Evolutionary conservation across 177 flowering plant genomes (phyloP).

Genomic region (Telopea speciosissima): DNA sequence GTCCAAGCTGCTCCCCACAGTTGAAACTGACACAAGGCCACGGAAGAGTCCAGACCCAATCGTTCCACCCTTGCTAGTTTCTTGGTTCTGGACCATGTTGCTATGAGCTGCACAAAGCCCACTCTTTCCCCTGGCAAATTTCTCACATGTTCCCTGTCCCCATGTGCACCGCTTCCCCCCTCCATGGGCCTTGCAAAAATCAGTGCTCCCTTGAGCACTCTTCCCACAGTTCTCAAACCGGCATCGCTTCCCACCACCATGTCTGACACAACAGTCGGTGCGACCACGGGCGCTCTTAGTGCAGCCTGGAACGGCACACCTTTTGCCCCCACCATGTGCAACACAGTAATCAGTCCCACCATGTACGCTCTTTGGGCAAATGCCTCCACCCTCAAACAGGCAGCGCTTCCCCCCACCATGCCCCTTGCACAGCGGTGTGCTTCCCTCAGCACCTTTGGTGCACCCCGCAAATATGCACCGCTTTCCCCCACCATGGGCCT

Average conservation of each 20-base stretch:
- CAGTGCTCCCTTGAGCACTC: slow-evolving; percentile 97
- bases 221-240: slow-evolving; percentile 60
- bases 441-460: slow-evolving; percentile 76
- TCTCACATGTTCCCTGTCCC: slow-evolving; percentile 74
- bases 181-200: slow-evolving; percentile 96
- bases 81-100: slow-evolving; percentile 47
- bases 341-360: slow-evolving; percentile 94
- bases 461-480: slow-evolving; percentile 51
- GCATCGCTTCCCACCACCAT: slow-evolving; percentile 98
- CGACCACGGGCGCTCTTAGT: slow-evolving; percentile 95
- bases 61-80: slow-evolving; percentile 33
- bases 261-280: slow-evolving; percentile 85
- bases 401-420: slow-evolving; percentile 98
- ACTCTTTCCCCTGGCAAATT: slow-evolving; percentile 89
- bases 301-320: slow-evolving; percentile 77
- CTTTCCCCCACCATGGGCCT: slow-evolving; percentile 94
- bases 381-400: slow-evolving; percentile 76
- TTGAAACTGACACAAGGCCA: slow-evolving; percentile 57
- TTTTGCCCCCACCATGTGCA: slow-evolving; percentile 94
- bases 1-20: slow-evolving; percentile 37
- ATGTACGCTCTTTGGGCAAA: slow-evolving; percentile 94
- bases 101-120: slow-evolving; percentile 91
- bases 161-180: slow-evolving; percentile 91
- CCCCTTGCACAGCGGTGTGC: slow-evolving; percentile 90
- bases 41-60: slow-evolving; percentile 69